Percentiles rank a stretch among this genome's conserved stretches.
These are phyloP conservation scores for Hypoxylon subgilvum DNA, from an alignment of 495 filamentous ascomycete genomes.

Conservation along the genomic window DNA sequence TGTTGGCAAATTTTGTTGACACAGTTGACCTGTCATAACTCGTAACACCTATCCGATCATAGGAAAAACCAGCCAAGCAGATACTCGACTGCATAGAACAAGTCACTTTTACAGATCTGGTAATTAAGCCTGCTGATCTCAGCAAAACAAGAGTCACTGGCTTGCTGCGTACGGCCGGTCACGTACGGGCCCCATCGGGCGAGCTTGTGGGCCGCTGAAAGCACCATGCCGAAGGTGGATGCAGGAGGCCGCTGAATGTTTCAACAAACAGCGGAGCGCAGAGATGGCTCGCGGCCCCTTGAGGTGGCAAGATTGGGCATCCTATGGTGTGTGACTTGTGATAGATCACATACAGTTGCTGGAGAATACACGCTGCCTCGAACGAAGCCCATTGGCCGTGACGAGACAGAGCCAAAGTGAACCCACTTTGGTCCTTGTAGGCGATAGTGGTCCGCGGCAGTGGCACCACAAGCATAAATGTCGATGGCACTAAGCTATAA, in stretches of 20 bases:
- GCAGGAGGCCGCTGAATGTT: no score
- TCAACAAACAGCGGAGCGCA: neutral
- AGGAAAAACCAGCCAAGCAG: neutral
- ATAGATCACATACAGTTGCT: slow-evolving; percentile 6
- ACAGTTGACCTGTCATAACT: slow-evolving; percentile 1
- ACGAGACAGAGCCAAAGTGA: neutral
- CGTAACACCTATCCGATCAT: neutral
- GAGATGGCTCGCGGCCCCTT: neutral
- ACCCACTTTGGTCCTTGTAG: neutral
- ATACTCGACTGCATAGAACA: slow-evolving; percentile 1
- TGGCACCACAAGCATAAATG: neutral
- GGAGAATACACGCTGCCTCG: neutral
- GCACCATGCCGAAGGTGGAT: no score
- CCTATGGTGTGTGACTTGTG: slow-evolving; percentile 11
- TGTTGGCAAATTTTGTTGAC: no score
- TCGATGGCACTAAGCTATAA: neutral
- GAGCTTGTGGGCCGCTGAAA: no score
- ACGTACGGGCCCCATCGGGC: neutral
- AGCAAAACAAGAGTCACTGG: no score
- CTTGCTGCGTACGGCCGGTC: no score
- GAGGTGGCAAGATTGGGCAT: slow-evolving; percentile 4
- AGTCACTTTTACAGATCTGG: neutral
- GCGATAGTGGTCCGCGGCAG: no score
- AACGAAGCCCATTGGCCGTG: neutral
- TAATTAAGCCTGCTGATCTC: no score